These are phyloP conservation scores for Viridothelium virens DNA, from an alignment of 495 filamentous ascomycete species.

Conservation along the genomic window DNA sequence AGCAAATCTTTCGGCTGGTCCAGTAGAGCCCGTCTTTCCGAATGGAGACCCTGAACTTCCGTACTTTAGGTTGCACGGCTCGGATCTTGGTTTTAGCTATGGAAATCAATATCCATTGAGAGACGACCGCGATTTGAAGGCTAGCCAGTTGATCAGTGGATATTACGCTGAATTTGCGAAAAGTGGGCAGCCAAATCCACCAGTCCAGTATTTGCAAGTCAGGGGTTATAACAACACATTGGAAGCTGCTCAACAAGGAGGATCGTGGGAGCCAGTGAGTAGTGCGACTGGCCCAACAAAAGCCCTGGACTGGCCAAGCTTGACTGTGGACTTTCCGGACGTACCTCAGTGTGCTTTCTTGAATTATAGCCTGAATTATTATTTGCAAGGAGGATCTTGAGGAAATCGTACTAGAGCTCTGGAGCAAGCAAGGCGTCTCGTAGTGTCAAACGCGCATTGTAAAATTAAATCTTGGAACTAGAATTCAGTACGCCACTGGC, in stretches of 20 bases:
- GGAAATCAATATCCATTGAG: slow-evolving; percentile 24
- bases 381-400: slow-evolving; percentile 19
- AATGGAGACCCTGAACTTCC: slow-evolving; percentile 34
- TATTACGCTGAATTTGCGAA: slow-evolving; percentile 24
- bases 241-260: slow-evolving; percentile 14
- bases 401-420: neutral
- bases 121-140: slow-evolving; percentile 20
- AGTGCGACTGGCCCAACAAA: slow-evolving; percentile 24
- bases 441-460: too few species aligned
- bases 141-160: slow-evolving; percentile 20
- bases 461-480: too few species aligned
- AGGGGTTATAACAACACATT: slow-evolving; percentile 24
- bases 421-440: neutral
- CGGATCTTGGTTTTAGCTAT: slow-evolving; percentile 25
- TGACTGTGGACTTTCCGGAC: slow-evolving; percentile 23
- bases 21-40: slow-evolving; percentile 31
- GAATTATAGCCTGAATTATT: slow-evolving; percentile 26
- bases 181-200: slow-evolving; percentile 23
- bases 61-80: slow-evolving; percentile 33
- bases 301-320: slow-evolving; percentile 19
- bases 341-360: slow-evolving; percentile 23
- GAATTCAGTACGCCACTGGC: too few species aligned
- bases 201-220: slow-evolving; percentile 20
- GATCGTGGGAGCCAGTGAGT: slow-evolving; percentile 19
- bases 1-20: slow-evolving; percentile 24